phyloP scores from a whole-genome alignment of 1,284 basidiomycete species.

The Erythrobasidium hasegawianum region DNA sequence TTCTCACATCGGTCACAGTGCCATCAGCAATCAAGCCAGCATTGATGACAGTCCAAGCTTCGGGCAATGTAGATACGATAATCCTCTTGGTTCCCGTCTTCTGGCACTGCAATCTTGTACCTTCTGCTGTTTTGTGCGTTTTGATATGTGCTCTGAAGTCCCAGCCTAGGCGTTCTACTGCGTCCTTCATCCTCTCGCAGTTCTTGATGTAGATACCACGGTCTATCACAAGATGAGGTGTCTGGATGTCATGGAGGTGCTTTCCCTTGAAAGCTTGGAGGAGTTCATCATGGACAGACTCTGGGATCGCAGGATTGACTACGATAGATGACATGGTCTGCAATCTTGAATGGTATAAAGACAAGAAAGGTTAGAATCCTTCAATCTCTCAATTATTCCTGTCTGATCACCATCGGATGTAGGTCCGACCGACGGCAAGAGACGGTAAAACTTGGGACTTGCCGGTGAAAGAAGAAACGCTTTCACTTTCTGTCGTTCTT shows the following conservation, averaged over 20 bases:
- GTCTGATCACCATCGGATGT: no score
- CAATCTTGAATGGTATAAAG: not conserved
- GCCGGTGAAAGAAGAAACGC: no score
- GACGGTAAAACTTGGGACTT: no score
- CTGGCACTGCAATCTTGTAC: conserved; percentile 63
- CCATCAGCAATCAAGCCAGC: conserved; percentile 67
- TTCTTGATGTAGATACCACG: conserved; percentile 66
- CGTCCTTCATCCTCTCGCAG: conserved; percentile 66
- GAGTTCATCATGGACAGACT: conserved; percentile 58
- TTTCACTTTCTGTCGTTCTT: not conserved
- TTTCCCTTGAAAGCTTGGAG: conserved; percentile 55
- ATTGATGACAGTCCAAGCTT: conserved; percentile 60
- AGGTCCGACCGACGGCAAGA: no score
- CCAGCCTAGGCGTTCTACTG: conserved; percentile 62
- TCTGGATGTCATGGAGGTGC: conserved; percentile 60
- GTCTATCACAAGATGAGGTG: conserved; percentile 75
- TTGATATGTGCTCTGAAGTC: conserved; percentile 77
- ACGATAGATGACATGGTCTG: conserved; percentile 4
- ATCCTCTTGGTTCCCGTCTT: conserved; percentile 58
- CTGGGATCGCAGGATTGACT: conserved; percentile 35
- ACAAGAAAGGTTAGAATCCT: no score
- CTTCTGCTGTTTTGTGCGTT: conserved; percentile 74
- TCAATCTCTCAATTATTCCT: no score
- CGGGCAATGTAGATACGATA: conserved; percentile 73
- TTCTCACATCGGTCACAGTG: conserved; percentile 67